Base-by-base conservation (phyloP, 2,329 filamentous ascomycete species). In the Paraphaeosphaeria minitans region DNA sequence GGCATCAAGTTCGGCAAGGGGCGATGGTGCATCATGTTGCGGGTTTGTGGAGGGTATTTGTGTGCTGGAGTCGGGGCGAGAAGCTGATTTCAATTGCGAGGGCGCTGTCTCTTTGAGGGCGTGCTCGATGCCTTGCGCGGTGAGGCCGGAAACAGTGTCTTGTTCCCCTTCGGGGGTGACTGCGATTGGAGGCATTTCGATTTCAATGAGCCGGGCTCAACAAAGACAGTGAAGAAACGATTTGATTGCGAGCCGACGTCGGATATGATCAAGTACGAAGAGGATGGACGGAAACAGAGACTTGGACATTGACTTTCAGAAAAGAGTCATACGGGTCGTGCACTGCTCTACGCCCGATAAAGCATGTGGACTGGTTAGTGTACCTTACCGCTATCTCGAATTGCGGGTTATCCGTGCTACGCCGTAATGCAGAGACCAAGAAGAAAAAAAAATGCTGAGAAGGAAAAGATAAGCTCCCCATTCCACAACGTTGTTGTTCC, bases 1-100 rank as follows among this genome's bases (percentile, higher is more conserved):
- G 49, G 80, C 79, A 57, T 82, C 78, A 43, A 83, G 73, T 54
- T 72, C 65, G 27, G 77, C 68, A 16, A 39, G 37, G 14, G 37
- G 37, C 14, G 37, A 6, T 39, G 37, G 46, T 6, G 47, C 54
- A 56, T 53, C 37, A 60, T 53, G 10, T 53, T 60, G 52, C 66
- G 65, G n/a, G 0, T 39, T 19, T n/a, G 66, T 57, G 53, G 69
- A 66, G 58, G 66, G 65, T 47, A 66, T 65, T 39, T 66, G 60
- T 19, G 71, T 73, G 56, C 68, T 63, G 22, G 58, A 58, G 56
- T 69, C 61, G 55, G 66, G 64, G 45, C 72, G 62, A 10, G 66
- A 62, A 6, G 68, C 63, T 6, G 67, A 67, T 35, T 71, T 67
- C 29, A 70, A 51, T 46, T 75, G 67, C 24, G 69, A 71, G 13